Conservation (phyloP, 176 grass and related monocot genomes). For the Bothriochloa decipiens region DNA sequence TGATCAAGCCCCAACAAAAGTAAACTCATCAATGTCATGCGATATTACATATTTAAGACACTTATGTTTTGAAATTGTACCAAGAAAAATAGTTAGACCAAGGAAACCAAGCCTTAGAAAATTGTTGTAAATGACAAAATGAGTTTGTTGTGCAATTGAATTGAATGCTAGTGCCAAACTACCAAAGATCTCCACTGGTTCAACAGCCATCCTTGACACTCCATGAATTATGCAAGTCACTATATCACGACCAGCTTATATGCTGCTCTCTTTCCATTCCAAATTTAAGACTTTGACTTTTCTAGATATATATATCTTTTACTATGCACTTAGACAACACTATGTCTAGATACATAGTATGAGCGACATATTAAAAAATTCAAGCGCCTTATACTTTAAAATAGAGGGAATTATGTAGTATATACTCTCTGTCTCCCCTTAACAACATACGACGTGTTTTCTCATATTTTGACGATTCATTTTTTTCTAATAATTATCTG, state of each 20-base stretch:
- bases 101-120: neutral
- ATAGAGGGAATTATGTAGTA: too few species aligned
- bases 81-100: neutral
- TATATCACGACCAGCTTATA: neutral
- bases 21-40: neutral
- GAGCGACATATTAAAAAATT: too few species aligned
- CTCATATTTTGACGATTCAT: neutral
- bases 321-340: too few species aligned
- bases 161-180: slow-evolving; percentile 9
- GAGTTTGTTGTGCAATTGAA: neutral
- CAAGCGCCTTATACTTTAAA: too few species aligned
- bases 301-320: too few species aligned
- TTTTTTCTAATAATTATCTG: neutral
- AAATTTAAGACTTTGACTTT: neutral
- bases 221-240: neutral
- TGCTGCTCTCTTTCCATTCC: neutral
- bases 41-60: neutral
- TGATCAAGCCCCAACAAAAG: neutral
- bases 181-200: neutral
- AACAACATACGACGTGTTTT: neutral
- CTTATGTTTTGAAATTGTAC: neutral
- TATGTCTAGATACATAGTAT: too few species aligned
- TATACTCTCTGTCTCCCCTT: too few species aligned
- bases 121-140: neutral
- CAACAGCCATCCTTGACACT: neutral